A percentile compares a stretch with the other conserved stretches of the same genome.
These are phyloP conservation scores for Neonectria magnoliae DNA, from an alignment of 2,329 filamentous ascomycete genomes.

Conservation along the genomic window DNA sequence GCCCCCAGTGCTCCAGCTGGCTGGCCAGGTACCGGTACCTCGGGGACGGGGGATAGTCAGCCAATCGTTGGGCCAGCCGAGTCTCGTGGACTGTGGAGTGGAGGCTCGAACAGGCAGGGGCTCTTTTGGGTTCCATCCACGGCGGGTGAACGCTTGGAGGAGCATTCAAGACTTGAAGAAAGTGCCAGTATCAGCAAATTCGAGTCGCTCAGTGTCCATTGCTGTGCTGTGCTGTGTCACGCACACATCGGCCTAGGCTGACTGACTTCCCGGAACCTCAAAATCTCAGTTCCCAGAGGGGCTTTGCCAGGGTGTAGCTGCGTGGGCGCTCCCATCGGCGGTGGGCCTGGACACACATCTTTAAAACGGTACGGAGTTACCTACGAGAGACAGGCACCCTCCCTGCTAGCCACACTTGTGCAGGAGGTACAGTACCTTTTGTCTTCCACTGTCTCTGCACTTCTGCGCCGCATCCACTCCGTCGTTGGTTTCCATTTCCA, in stretches of 20 bases:
- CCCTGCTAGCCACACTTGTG: conserved; percentile 6
- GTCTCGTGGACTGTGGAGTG: conserved; percentile 41
- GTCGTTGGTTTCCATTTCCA: conserved; percentile 19
- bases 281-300: conserved; percentile 5
- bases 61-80: conserved; percentile 40
- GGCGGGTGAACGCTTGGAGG: conserved; percentile 9
- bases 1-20: conserved; percentile 21
- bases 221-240: too few relatives aligned
- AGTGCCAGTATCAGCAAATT: neutral
- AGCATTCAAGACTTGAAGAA: conserved; percentile 30
- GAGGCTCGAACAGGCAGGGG: conserved; percentile 39
- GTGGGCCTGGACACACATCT: conserved; percentile 31
- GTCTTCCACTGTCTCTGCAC: neutral
- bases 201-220: too few relatives aligned
- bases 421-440: neutral
- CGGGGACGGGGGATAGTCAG: conserved; percentile 28
- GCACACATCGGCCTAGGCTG: too few relatives aligned
- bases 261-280: neutral
- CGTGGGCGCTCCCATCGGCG: conserved; percentile 22
- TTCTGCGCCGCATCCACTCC: conserved; percentile 12
- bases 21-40: conserved; percentile 39
- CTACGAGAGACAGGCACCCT: conserved; percentile 1
- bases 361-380: conserved; percentile 32
- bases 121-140: conserved; percentile 16
- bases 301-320: conserved; percentile 20